These are phyloP conservation scores for Puccinia coronata DNA, from an alignment of 1,284 basidiomycete genomes.

Conservation along the genomic window DNA sequence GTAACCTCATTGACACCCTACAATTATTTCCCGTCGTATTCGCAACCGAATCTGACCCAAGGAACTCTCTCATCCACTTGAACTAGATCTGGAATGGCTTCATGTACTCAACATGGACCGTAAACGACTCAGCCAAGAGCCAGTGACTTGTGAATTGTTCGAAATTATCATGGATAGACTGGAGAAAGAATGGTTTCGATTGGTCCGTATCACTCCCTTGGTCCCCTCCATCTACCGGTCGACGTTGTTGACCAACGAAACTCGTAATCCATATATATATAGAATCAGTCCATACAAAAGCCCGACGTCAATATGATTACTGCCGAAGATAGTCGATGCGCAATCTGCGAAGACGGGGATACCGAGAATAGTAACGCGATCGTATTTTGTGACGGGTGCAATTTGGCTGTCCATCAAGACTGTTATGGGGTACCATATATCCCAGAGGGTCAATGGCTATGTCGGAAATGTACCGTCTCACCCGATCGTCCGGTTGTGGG, in stretches of 20 bases:
- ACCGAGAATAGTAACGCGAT: slow-evolving; percentile 99
- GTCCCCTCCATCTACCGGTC: not conserved
- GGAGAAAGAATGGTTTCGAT: slow-evolving; percentile 98
- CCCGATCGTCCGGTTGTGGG: slow-evolving; percentile 91
- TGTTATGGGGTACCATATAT: slow-evolving; percentile 99
- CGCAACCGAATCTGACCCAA: slow-evolving; percentile 16
- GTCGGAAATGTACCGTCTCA: slow-evolving; percentile 95
- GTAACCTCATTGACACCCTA: slow-evolving; percentile 60
- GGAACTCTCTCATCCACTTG: not conserved
- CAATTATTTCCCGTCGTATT: not conserved
- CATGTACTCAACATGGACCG: slow-evolving; percentile 80
- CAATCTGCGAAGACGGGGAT: slow-evolving; percentile 96
- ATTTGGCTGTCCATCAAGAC: slow-evolving; percentile 98
- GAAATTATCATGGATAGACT: slow-evolving; percentile 96
- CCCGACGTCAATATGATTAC: slow-evolving; percentile 72
- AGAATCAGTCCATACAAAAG: slow-evolving; percentile 89
- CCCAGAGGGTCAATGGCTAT: slow-evolving; percentile 98
- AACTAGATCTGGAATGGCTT: slow-evolving; percentile 88
- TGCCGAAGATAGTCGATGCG: slow-evolving; percentile 92
- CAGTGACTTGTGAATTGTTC: slow-evolving; percentile 80
- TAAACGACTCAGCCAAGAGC: slow-evolving; percentile 73
- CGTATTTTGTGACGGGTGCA: slow-evolving; percentile 99
- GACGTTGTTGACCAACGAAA: not conserved
- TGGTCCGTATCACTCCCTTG: slow-evolving; percentile 59
- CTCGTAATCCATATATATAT: not conserved